These are phyloP conservation scores for Polysphondylium violaceum DNA, from an alignment of 78 protist genomes.

Conservation along the genomic window DNA sequence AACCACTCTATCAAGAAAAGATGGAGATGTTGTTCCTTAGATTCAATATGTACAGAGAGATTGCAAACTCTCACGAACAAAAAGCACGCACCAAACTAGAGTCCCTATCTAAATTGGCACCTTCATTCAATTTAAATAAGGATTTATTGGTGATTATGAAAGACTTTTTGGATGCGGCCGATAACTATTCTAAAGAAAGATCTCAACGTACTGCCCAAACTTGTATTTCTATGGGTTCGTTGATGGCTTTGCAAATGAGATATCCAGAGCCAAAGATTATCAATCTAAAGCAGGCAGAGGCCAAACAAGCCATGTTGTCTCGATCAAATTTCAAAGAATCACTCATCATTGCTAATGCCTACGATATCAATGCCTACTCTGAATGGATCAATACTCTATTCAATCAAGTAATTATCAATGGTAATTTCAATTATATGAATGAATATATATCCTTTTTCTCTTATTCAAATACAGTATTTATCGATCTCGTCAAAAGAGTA, in stretches of 20 bases:
- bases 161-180: constrained; percentile 68
- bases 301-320: neutral
- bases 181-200: constrained; percentile 62
- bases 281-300: constrained; percentile 45
- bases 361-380: constrained; percentile 45
- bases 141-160: constrained; percentile 39
- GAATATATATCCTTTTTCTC: constrained; percentile 60
- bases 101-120: neutral
- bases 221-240: constrained; percentile 69
- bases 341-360: constrained; percentile 75
- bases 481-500: constrained; percentile 58
- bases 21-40: constrained; percentile 76
- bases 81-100: constrained; percentile 29
- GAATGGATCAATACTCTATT: constrained; percentile 77
- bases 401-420: constrained; percentile 45
- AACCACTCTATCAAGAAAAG: constrained; percentile 70
- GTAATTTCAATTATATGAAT: constrained; percentile 35
- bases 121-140: constrained; percentile 8
- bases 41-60: constrained; percentile 82
- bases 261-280: constrained; percentile 17
- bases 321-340: constrained; percentile 53
- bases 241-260: constrained; percentile 64
- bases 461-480: neutral
- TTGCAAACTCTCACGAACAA: constrained; percentile 55
- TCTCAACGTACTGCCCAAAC: constrained; percentile 38